Evolutionary conservation across 768 basidiomycete species (phyloP).

Genomic region (Suillus subaureus): DNA sequence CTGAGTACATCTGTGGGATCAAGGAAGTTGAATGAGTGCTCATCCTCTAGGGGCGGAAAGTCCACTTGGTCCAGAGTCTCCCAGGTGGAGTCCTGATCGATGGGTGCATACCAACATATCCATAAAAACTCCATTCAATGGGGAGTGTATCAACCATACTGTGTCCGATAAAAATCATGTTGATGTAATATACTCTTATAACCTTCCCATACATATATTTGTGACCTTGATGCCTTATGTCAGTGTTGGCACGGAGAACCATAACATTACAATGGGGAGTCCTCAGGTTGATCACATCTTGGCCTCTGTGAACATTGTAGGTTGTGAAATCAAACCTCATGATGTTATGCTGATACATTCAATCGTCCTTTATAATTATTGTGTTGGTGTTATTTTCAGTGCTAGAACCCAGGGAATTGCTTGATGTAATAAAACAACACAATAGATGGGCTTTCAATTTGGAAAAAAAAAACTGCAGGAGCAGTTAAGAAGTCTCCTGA

Average conservation of each 20-base stretch:
- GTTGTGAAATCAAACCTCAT: not conserved
- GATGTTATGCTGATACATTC: not conserved
- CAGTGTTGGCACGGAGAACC: not conserved
- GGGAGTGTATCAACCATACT: not conserved
- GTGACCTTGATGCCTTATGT: not conserved
- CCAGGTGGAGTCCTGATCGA: not conserved
- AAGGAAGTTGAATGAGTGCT: conserved; percentile 4
- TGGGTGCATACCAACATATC: not conserved
- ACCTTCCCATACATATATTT: conserved; percentile 1
- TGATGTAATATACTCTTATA: conserved; percentile 7
- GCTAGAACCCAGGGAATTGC: not conserved
- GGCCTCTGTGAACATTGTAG: not conserved
- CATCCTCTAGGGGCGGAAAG: not conserved
- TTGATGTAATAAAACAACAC: not conserved
- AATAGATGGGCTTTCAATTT: not conserved
- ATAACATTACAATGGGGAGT: not conserved
- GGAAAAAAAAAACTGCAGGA: not conserved
- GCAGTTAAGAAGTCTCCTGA: not conserved
- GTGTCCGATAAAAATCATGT: not conserved
- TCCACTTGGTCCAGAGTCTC: not conserved
- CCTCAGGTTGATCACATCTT: not conserved
- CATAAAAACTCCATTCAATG: conserved; percentile 3
- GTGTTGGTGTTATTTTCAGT: conserved; percentile 41
- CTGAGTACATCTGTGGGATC: conserved; percentile 1
- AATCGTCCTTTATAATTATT: not conserved